Evolutionary conservation across 768 basidiomycete species (phyloP).

Genomic region (Pleurotus ostreatus): DNA sequence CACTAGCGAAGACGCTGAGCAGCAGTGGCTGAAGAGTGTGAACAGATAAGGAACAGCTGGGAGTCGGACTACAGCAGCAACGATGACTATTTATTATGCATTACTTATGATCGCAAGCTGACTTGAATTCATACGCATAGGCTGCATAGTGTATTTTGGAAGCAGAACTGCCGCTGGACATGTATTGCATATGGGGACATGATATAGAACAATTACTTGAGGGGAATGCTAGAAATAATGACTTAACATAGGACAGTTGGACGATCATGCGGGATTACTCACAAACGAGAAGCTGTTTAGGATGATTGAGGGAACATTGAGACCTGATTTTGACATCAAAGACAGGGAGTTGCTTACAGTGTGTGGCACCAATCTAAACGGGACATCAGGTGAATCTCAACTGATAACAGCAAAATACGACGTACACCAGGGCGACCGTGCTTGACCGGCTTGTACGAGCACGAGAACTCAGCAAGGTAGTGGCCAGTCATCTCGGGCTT

Average conservation of each 20-base stretch:
- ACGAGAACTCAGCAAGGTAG: slow-evolving; percentile 97
- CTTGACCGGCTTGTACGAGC: slow-evolving; percentile 98
- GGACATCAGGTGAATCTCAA: slow-evolving; percentile 12
- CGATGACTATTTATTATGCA: no score
- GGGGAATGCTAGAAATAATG: slow-evolving; percentile 65
- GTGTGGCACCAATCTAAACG: slow-evolving; percentile 80
- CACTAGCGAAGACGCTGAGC: background rate
- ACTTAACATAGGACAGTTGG: slow-evolving; percentile 8
- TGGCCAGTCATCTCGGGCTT: slow-evolving; percentile 99
- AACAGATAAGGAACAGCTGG: background rate
- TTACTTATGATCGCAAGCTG: no score
- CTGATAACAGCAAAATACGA: slow-evolving; percentile 13
- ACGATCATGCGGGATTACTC: slow-evolving; percentile 22
- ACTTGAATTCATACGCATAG: slow-evolving; percentile 16
- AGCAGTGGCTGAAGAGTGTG: background rate
- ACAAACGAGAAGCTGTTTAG: slow-evolving; percentile 70
- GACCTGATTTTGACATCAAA: background rate
- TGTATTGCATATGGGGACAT: slow-evolving; percentile 11
- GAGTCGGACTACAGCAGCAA: no score
- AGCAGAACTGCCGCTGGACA: background rate
- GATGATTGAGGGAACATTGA: slow-evolving; percentile 9
- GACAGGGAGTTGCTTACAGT: slow-evolving; percentile 51
- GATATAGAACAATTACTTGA: slow-evolving; percentile 65
- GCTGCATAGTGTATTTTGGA: slow-evolving; percentile 22
- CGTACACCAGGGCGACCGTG: slow-evolving; percentile 99